These are phyloP conservation scores for Novymonas esmeraldas DNA, from an alignment of 208 protist species.

Conservation along the genomic window DNA sequence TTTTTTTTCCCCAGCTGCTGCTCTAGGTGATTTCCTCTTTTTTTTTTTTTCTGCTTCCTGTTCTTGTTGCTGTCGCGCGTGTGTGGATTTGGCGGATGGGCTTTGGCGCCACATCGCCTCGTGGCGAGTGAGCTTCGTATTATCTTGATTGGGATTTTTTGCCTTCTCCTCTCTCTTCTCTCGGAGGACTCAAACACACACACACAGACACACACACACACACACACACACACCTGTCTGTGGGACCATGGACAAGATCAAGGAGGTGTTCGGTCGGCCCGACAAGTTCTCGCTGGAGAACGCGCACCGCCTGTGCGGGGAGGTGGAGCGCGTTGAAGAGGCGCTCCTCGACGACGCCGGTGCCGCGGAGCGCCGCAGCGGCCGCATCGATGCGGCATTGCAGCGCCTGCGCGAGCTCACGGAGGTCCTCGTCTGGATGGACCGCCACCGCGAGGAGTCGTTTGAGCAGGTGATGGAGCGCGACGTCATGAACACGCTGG, in stretches of 20 bases:
- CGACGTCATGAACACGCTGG: constrained; percentile 68
- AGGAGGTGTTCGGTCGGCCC: constrained; percentile 22
- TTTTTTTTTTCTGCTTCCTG: neutral
- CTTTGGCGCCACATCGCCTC: neutral
- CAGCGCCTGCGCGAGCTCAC: constrained; percentile 60
- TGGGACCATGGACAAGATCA: constrained; percentile 35
- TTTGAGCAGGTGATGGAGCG: constrained; percentile 78
- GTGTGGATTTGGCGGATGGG: neutral
- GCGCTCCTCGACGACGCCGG: constrained; percentile 1
- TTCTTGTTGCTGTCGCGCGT: neutral
- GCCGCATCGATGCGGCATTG: constrained; percentile 20
- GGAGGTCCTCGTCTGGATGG: constrained; percentile 86
- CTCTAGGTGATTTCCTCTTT: too few species aligned
- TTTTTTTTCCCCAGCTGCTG: too few species aligned
- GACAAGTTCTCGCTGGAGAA: constrained; percentile 61
- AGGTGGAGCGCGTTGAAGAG: constrained; percentile 42
- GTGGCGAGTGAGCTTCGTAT: neutral
- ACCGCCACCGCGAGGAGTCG: constrained; percentile 63
- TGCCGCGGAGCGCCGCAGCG: constrained; percentile 5
- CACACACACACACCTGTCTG: too few species aligned
- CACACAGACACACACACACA: too few species aligned
- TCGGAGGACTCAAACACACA: too few species aligned
- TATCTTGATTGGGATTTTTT: too few species aligned
- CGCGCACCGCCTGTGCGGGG: constrained; percentile 52
- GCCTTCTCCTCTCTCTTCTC: too few species aligned